Percentiles rank a stretch among this genome's conserved stretches.
Evolutionary conservation across 2,329 filamentous ascomycete species (phyloP).

Genomic region (Ophiostoma ulmi): DNA sequence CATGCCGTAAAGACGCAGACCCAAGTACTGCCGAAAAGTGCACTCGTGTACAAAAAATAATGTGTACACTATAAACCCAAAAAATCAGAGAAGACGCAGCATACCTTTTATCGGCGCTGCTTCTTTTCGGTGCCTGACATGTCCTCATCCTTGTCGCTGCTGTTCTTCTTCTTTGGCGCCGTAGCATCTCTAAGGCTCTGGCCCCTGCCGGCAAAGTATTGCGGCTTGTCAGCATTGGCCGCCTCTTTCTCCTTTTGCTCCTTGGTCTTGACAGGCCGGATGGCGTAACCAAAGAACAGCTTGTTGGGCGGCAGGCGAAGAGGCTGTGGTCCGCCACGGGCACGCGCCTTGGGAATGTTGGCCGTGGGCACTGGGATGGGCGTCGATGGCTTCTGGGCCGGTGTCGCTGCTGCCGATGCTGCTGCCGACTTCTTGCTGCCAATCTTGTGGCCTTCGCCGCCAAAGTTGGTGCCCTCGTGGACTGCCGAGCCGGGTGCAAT

Average conservation of each 20-base stretch:
- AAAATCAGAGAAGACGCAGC: background rate
- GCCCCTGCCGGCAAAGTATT: slow-evolving; percentile 78
- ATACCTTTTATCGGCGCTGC: slow-evolving; percentile 33
- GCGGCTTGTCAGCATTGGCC: slow-evolving; percentile 55
- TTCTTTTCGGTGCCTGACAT: slow-evolving; percentile 46
- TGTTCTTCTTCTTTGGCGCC: slow-evolving; percentile 51
- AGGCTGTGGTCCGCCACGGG: slow-evolving; percentile 64
- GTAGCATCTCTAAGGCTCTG: slow-evolving; percentile 66
- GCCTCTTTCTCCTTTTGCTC: slow-evolving; percentile 64
- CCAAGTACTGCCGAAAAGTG: background rate
- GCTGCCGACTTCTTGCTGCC: slow-evolving; percentile 76
- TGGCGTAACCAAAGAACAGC: slow-evolving; percentile 92
- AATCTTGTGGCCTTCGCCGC: slow-evolving; percentile 75
- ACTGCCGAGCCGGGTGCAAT: slow-evolving; percentile 74
- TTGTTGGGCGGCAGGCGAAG: slow-evolving; percentile 81
- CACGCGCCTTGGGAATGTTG: background rate
- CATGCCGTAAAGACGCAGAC: slow-evolving; percentile 12
- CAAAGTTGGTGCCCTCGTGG: slow-evolving; percentile 70
- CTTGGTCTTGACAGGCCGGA: slow-evolving; percentile 79
- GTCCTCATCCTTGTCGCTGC: slow-evolving; percentile 46
- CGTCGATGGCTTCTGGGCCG: slow-evolving; percentile 9
- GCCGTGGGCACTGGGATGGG: slow-evolving; percentile 38
- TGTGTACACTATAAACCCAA: background rate
- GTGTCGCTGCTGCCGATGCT: slow-evolving; percentile 38
- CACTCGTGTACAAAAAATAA: background rate